Percentiles rank a stretch among this genome's conserved stretches.
Evolutionary conservation across 2,329 filamentous ascomycete genomes (phyloP).

Genomic region (Alternaria sp.): DNA sequence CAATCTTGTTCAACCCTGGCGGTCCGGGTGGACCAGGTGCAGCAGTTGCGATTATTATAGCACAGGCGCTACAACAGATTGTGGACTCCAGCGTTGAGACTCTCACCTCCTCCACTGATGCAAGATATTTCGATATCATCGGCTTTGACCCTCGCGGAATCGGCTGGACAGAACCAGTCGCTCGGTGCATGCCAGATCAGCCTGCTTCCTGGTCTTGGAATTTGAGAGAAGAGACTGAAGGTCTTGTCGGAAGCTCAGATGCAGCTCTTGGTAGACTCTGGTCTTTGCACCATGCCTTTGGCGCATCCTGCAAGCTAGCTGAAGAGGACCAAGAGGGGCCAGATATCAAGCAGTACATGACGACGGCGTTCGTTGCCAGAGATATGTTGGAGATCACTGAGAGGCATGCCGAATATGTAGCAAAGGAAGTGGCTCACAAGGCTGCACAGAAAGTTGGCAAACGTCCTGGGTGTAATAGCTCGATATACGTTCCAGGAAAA

Average conservation of each 20-base stretch:
- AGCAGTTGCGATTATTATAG: slow-evolving; percentile 37
- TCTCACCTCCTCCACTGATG: slow-evolving; percentile 22
- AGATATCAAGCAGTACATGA: slow-evolving; percentile 56
- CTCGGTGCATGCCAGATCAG: slow-evolving; percentile 47
- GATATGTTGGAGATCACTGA: slow-evolving; percentile 62
- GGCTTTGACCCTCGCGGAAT: slow-evolving; percentile 58
- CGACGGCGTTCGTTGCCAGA: slow-evolving; percentile 58
- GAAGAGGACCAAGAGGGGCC: slow-evolving; percentile 38
- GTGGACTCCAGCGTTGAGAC: slow-evolving; percentile 38
- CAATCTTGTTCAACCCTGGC: slow-evolving; percentile 56
- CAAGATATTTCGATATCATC: slow-evolving; percentile 55
- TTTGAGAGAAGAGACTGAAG: slow-evolving; percentile 50
- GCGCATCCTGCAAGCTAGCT: slow-evolving; percentile 39
- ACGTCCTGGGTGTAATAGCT: background rate
- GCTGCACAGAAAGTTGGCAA: slow-evolving; percentile 3
- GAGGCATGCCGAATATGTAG: slow-evolving; percentile 51
- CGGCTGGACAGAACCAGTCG: slow-evolving; percentile 46
- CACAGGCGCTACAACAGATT: slow-evolving; percentile 37
- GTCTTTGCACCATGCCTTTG: slow-evolving; percentile 53
- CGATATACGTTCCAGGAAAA: slow-evolving; percentile 21
- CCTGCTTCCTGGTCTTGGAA: slow-evolving; percentile 49
- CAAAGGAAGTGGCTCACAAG: slow-evolving; percentile 16
- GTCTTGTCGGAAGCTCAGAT: slow-evolving; percentile 54
- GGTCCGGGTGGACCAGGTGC: slow-evolving; percentile 56
- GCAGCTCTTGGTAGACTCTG: slow-evolving; percentile 54